Evolutionary conservation across 768 basidiomycete genomes (phyloP), one percentile per base, ranked within the genome.

Genomic region (Russula ochroleuca): DNA sequence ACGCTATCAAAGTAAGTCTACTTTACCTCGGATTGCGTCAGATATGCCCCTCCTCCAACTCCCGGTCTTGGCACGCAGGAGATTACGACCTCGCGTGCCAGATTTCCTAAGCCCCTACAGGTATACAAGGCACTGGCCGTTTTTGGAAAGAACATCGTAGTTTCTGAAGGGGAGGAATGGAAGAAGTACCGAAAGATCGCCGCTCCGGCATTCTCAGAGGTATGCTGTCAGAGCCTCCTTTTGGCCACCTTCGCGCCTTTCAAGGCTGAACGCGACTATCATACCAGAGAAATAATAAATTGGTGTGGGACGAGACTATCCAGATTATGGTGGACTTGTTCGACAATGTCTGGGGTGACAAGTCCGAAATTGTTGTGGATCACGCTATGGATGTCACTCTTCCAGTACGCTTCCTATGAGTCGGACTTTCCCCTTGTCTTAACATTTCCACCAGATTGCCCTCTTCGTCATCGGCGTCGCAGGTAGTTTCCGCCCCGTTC

Each of bases 171-270:
- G 23, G 80, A 83, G 4, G 78, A 83, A 63, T 88, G 86, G 86
- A 85, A 85, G 71, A 79, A 80, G 35, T 85, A 85, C 65, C 74
- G 85, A 51, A 85, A 83, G 70, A 80, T 88, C 47, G 75, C 80
- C 19, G 83, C 83, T 1, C 85, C 85, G n/a, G 81, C 84, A 0
- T 88, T 87, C 70, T 83, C 83, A 7, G 85, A 86, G 71, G 84
- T 84, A 59, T 49, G 73, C 19, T 21, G 28, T 28, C 1, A 5
- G 9, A 3, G 13, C 7, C n/a, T 33, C 10, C 10, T 5, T 37
- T 28, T 15, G n/a, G 54, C n/a, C n/a, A n/a, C n/a, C n/a, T n/a
- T n/a, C n/a, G n/a, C 11, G 13, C 17, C 25, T 23, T 41, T 17
- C n/a, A 14, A 15, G 48, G 25, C 49, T 50, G 23, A 55, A 59